A percentile compares a stretch with the other conserved stretches of the same genome.
These are phyloP conservation scores for Helotiales sp. DNA, from an alignment of 2,329 filamentous ascomycete species.

Conservation along the genomic window DNA sequence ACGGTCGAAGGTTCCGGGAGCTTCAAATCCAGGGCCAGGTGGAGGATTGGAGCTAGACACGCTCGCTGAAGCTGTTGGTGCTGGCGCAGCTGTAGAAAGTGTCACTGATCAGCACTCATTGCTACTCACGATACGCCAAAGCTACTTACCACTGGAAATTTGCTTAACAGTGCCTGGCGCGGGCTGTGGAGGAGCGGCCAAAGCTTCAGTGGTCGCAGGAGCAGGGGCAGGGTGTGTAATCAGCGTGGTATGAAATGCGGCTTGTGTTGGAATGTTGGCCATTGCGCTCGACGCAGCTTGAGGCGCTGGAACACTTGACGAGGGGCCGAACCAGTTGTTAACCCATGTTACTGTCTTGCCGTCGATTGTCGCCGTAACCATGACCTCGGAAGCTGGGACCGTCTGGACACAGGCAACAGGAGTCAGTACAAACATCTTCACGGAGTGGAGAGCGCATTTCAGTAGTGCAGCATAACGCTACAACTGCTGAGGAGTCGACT, in stretches of 20 bases:
- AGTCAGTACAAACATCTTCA: neutral
- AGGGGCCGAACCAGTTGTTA: conserved; percentile 13
- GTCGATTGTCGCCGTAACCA: conserved; percentile 29
- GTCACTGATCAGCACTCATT: neutral
- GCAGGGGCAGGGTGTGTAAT: neutral
- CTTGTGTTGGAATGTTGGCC: neutral
- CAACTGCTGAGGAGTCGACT: conserved; percentile 13
- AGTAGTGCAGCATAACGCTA: neutral
- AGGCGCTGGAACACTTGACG: conserved; percentile 1
- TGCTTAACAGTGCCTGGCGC: neutral
- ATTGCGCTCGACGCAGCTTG: neutral
- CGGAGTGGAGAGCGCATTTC: neutral
- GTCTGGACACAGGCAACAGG: neutral
- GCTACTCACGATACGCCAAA: neutral
- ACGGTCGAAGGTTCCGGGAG: conserved; percentile 38
- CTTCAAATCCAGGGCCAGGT: neutral
- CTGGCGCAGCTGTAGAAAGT: neutral
- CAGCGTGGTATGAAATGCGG: neutral
- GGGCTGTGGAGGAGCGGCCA: neutral
- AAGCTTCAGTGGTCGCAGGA: conserved; percentile 10
- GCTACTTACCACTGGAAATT: neutral
- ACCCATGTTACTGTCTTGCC: conserved; percentile 27
- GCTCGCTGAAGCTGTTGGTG: neutral
- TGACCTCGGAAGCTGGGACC: neutral
- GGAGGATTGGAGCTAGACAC: neutral